Evolutionary conservation across 768 basidiomycete genomes (phyloP).

Genomic region (Lenzites betulinus): DNA sequence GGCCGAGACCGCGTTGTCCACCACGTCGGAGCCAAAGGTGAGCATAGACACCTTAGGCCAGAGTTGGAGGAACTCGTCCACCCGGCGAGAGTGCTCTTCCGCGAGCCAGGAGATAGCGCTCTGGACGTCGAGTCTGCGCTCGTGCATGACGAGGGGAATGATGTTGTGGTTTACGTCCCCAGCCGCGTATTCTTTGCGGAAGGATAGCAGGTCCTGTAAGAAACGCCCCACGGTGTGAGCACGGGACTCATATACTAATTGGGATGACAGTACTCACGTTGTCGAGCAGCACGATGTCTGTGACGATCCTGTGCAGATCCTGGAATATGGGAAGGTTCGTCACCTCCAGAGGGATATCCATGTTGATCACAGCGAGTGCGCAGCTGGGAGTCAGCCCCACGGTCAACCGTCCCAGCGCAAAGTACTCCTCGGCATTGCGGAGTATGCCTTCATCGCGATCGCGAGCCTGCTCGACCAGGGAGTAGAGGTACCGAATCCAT

Average conservation of each 20-base stretch:
- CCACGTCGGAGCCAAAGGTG: background rate
- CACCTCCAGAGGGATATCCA: conserved; percentile 61
- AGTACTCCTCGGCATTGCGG: conserved; percentile 26
- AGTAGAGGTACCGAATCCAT: conserved; percentile 24
- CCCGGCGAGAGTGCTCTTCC: background rate
- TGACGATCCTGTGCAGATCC: conserved; percentile 45
- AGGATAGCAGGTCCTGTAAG: conserved; percentile 33
- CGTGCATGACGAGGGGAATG: conserved; percentile 30
- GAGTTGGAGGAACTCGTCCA: conserved; percentile 23
- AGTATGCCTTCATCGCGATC: conserved; percentile 20
- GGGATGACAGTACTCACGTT: background rate
- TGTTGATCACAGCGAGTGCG: conserved; percentile 38
- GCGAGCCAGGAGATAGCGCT: conserved; percentile 22
- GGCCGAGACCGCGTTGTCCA: conserved; percentile 25
- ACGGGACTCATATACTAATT: too few species aligned
- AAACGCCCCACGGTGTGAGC: too few species aligned
- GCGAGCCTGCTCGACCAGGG: conserved; percentile 24
- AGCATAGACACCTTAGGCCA: background rate
- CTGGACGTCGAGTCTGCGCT: conserved; percentile 10
- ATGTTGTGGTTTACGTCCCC: conserved; percentile 32
- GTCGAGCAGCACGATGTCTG: conserved; percentile 61
- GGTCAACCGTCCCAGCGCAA: conserved; percentile 26
- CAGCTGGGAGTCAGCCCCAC: conserved; percentile 25
- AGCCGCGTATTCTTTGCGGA: conserved; percentile 31
- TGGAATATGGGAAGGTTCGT: conserved; percentile 55